Conservation (phyloP, 108 stramenopile species). For the Thalassiosira profunda region DNA sequence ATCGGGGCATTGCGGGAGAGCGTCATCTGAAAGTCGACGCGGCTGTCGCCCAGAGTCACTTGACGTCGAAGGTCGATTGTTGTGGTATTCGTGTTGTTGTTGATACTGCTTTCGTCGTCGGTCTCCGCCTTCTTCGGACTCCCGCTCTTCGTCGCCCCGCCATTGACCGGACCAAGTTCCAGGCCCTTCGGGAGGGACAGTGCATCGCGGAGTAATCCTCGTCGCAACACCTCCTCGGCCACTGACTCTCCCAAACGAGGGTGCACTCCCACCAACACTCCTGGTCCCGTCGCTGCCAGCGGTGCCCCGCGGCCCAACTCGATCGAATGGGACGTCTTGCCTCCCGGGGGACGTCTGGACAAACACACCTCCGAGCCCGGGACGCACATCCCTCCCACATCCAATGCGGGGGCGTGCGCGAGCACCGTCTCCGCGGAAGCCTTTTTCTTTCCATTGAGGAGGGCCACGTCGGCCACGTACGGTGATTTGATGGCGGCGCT, state of each 20-base stretch:
- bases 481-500: conserved; percentile 41
- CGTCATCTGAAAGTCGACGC: conserved; percentile 45
- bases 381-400: conserved; percentile 45
- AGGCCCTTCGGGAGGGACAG: conserved; percentile 17
- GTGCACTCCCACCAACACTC: conserved; percentile 48
- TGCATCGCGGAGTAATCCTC: conserved; percentile 29
- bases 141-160: background rate
- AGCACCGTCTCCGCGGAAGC: conserved; percentile 11
- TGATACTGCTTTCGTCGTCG: background rate
- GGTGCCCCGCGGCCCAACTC: conserved; percentile 35
- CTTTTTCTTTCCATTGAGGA: conserved; percentile 4
- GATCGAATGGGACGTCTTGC: conserved; percentile 55
- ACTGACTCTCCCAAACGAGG: conserved; percentile 42
- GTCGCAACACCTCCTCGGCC: conserved; percentile 30
- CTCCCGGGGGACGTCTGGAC: conserved; percentile 30
- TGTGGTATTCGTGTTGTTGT: background rate
- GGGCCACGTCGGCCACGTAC: conserved; percentile 47
- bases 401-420: conserved; percentile 51
- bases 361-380: conserved; percentile 28
- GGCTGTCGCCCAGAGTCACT: conserved; percentile 36
- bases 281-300: background rate
- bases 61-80: conserved; percentile 27
- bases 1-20: background rate
- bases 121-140: background rate
- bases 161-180: conserved; percentile 24